phyloP scores from a whole-genome alignment of 345 rosid genomes.

The Eucalyptus grandis region DNA sequence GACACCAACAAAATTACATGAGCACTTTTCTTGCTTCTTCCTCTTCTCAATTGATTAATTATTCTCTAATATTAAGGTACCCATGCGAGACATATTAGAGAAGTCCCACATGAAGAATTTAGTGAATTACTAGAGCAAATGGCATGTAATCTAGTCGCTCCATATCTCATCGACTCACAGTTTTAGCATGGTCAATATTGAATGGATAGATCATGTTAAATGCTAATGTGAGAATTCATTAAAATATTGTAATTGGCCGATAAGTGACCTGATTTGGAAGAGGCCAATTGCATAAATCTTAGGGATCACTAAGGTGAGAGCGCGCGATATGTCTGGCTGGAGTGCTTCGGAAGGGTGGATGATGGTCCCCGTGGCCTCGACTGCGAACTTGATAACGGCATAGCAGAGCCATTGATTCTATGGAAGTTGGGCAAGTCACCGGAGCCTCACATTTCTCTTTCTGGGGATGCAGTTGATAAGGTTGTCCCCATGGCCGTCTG shows the following conservation, averaged over 20 bases:
- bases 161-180: neutral
- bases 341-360: neutral
- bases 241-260: neutral
- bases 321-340: neutral
- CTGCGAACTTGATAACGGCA: neutral
- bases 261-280: neutral
- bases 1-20: neutral
- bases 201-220: neutral
- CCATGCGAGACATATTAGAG: neutral
- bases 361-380: neutral
- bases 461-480: neutral
- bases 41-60: neutral
- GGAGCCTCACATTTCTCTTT: neutral
- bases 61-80: neutral
- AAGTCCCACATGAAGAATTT: neutral
- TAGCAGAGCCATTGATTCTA: neutral
- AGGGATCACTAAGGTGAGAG: neutral
- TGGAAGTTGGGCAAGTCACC: neutral
- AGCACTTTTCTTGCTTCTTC: neutral
- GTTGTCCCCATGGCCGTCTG: neutral
- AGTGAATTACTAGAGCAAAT: neutral
- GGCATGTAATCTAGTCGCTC: neutral
- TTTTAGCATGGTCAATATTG: neutral
- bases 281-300: neutral
- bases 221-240: neutral